phyloP scores from a whole-genome alignment of 257 asterid species.

The Catharanthus roseus region DNA sequence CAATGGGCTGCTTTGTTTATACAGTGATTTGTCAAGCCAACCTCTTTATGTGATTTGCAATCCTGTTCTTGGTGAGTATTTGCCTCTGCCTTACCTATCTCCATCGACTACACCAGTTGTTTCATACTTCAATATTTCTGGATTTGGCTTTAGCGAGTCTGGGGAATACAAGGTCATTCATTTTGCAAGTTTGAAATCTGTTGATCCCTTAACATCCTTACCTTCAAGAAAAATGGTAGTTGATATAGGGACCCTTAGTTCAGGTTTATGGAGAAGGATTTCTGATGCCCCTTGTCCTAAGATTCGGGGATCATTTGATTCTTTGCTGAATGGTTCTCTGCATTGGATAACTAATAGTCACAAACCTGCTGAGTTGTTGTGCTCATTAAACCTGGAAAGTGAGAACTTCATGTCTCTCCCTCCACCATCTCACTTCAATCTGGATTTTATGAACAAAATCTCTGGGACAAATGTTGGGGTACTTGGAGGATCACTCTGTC shows the following conservation, averaged over 20 bases:
- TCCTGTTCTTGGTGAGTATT: constrained; percentile 37
- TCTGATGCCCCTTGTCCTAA: constrained; percentile 28
- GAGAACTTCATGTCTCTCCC: constrained; percentile 33
- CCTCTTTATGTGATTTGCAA: constrained; percentile 36
- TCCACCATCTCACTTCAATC: constrained; percentile 38
- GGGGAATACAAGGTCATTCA: constrained; percentile 47
- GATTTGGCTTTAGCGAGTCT: constrained; percentile 38
- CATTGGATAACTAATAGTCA: constrained; percentile 39
- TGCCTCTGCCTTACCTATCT: constrained; percentile 20
- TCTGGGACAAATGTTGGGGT: constrained; percentile 43
- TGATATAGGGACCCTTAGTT: constrained; percentile 41
- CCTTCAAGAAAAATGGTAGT: constrained; percentile 20
- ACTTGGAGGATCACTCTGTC: constrained; percentile 37
- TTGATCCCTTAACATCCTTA: constrained; percentile 7
- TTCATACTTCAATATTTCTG: constrained; percentile 26
- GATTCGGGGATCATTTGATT: constrained; percentile 34
- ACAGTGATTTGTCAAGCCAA: constrained; percentile 19
- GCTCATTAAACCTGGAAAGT: constrained; percentile 39
- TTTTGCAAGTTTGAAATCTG: constrained; percentile 25
- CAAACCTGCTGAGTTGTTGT: constrained; percentile 38
- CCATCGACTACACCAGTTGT: constrained; percentile 11
- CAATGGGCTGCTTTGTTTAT: constrained; percentile 47
- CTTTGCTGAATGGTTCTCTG: constrained; percentile 35
- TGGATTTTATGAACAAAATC: constrained; percentile 25
- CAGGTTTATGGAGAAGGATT: constrained; percentile 43